A percentile compares a stretch with the other conserved stretches of the same genome.
Conservation (phyloP, 352 stramenopile species). For the Stramenopiles sp. region DNA sequence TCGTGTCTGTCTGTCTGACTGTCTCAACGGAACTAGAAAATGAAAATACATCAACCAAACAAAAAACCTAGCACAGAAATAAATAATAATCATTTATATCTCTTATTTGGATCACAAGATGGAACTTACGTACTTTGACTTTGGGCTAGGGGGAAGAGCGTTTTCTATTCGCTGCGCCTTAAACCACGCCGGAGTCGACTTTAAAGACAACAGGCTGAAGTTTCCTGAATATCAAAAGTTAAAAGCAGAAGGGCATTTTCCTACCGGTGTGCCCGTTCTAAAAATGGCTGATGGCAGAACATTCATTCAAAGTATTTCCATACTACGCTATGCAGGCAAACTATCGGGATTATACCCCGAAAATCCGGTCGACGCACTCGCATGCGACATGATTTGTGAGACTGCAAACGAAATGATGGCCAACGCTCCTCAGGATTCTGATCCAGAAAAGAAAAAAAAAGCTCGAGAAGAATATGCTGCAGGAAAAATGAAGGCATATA, state of each 20-base stretch:
- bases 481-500: not conserved
- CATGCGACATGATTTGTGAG: conserved; percentile 31
- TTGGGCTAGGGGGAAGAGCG: not conserved
- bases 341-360: conserved; percentile 32
- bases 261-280: conserved; percentile 24
- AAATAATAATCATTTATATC: too few species aligned
- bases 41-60: too few species aligned
- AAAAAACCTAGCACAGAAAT: too few species aligned
- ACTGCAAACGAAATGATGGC: not conserved
- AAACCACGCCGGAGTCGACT: not conserved
- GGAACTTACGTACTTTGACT: not conserved
- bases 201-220: not conserved
- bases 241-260: not conserved
- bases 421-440: not conserved
- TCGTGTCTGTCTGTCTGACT: too few species aligned
- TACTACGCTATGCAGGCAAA: conserved; percentile 40
- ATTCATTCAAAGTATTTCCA: conserved; percentile 32
- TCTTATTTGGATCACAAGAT: too few species aligned
- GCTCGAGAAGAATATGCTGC: not conserved
- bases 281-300: conserved; percentile 27
- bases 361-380: conserved; percentile 22
- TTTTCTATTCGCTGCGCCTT: not conserved
- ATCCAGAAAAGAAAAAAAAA: not conserved
- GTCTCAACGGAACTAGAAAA: too few species aligned
- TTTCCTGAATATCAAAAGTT: not conserved